Percentiles rank a stretch among this genome's conserved stretches.
These are phyloP conservation scores for Rhodofomes roseus DNA, from an alignment of 1,284 basidiomycete genomes.

Conservation along the genomic window DNA sequence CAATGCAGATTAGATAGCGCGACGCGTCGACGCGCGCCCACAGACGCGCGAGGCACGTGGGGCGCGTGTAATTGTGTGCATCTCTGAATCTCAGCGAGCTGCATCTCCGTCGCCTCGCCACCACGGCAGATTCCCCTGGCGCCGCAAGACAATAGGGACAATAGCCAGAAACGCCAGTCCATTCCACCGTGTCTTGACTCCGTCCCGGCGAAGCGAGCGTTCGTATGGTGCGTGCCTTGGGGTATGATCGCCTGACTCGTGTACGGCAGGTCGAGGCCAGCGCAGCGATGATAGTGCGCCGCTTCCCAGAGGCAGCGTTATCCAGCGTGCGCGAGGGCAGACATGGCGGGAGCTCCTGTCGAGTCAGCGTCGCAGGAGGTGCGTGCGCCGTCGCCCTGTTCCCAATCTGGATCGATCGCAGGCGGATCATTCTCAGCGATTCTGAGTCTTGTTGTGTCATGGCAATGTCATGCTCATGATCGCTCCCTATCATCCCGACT, in stretches of 20 bases:
- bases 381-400: background rate
- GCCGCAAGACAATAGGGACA: constrained; percentile 3
- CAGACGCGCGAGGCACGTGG: background rate
- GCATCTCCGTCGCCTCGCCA: background rate
- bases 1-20: constrained; percentile 5
- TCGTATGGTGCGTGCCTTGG: background rate
- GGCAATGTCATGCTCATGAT: too few relatives aligned
- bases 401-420: constrained; percentile 1
- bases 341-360: background rate
- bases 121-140: background rate
- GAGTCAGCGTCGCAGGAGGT: background rate
- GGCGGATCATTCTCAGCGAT: background rate
- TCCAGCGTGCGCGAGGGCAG: background rate
- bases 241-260: background rate
- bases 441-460: constrained; percentile 2
- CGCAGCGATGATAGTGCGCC: background rate
- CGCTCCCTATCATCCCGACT: background rate
- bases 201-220: background rate
- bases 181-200: background rate
- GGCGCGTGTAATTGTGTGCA: background rate
- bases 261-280: background rate
- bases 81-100: background rate
- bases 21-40: background rate
- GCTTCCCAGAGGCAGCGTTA: background rate
- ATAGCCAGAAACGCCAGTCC: background rate